A percentile compares a stretch with the other conserved stretches of the same genome.
phyloP scores from a whole-genome alignment of 768 basidiomycete genomes.

The Tulasnella sp. region DNA sequence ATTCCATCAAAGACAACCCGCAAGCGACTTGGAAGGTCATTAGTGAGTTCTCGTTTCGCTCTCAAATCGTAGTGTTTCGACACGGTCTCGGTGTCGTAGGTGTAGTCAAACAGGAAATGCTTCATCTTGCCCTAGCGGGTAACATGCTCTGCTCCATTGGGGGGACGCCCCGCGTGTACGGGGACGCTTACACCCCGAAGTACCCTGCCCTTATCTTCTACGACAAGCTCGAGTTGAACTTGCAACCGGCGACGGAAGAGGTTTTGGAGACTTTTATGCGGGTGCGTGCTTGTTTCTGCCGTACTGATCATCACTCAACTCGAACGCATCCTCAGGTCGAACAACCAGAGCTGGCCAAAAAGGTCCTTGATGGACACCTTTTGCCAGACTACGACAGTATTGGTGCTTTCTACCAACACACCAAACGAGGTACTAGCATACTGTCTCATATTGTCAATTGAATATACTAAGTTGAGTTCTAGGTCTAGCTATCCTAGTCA shows the following conservation, averaged over 20 bases:
- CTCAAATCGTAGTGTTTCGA: too few relatives aligned
- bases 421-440: not conserved
- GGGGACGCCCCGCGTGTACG: not conserved
- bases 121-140: slow-evolving; percentile 3
- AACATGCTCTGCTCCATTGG: slow-evolving; percentile 7
- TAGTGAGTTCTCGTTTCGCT: not conserved
- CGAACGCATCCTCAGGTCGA: not conserved
- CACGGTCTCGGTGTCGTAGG: too few relatives aligned
- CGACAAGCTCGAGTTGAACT: not conserved
- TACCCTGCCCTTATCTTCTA: slow-evolving; percentile 1
- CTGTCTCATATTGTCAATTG: not conserved
- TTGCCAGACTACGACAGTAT: not conserved
- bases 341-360: not conserved
- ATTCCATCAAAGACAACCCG: not conserved
- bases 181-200: not conserved
- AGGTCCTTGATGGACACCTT: not conserved
- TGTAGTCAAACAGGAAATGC: slow-evolving; percentile 5
- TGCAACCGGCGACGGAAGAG: not conserved
- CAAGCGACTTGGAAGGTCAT: not conserved
- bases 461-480: not conserved
- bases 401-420: not conserved
- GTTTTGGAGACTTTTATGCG: not conserved
- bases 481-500: not conserved
- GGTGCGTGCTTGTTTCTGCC: not conserved
- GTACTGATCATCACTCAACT: too few relatives aligned